Evolutionary conservation across 768 basidiomycete genomes (phyloP).

Genomic region (Trametes cubensis): DNA sequence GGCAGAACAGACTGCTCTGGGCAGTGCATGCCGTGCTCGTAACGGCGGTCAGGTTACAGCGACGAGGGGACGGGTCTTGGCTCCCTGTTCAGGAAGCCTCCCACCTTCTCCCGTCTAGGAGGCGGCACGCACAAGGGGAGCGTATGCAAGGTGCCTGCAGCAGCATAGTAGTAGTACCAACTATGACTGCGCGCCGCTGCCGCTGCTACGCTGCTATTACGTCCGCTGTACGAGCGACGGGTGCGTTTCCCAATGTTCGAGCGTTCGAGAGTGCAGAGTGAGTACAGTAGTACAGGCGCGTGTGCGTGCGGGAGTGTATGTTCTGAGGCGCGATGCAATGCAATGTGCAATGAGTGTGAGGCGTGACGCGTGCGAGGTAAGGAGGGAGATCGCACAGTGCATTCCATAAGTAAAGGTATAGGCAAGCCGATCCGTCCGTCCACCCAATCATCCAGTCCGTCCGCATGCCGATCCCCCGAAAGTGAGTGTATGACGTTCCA

Average conservation of each 20-base stretch:
- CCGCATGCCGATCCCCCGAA: conserved; percentile 13
- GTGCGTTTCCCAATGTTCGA: neutral
- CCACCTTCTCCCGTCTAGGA: conserved; percentile 12
- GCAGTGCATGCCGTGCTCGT: neutral
- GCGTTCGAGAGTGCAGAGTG: neutral
- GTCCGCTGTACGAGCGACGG: neutral
- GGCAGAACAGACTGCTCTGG: neutral
- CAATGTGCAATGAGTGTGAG: conserved; percentile 3
- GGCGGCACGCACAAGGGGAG: conserved; percentile 5
- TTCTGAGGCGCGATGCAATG: neutral
- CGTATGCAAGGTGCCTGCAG: conserved; percentile 16
- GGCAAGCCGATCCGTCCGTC: conserved; percentile 10
- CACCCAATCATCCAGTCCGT: conserved; percentile 9
- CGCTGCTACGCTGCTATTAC: neutral
- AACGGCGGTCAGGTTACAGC: neutral
- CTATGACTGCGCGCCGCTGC: conserved; percentile 15
- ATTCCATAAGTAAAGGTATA: conserved; percentile 21
- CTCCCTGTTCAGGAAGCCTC: conserved; percentile 11
- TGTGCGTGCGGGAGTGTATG: neutral
- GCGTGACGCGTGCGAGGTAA: neutral
- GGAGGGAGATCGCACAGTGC: conserved; percentile 1
- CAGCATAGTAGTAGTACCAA: conserved; percentile 3
- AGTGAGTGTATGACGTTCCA: conserved; percentile 1
- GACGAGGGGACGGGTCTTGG: neutral
- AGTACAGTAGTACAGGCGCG: conserved; percentile 1